These are phyloP conservation scores for Phaeodactylum tricornutum DNA, from an alignment of 108 stramenopile genomes.

Conservation along the genomic window DNA sequence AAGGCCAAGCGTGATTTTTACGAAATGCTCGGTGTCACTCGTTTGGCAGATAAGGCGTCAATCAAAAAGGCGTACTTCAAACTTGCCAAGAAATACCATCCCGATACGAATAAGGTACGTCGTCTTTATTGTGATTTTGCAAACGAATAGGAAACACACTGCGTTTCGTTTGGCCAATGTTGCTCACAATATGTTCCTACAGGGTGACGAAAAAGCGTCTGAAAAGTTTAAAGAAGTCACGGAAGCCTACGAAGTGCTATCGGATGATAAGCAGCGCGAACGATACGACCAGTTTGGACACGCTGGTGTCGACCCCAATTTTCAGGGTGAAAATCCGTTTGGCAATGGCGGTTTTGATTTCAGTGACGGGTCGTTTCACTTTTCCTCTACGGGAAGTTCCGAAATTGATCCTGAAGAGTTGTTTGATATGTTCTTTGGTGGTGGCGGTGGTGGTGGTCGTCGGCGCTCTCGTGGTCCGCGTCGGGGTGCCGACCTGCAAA, in stretches of 20 bases:
- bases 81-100: slow-evolving; percentile 94
- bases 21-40: slow-evolving; percentile 81
- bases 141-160: neutral
- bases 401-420: slow-evolving; percentile 85
- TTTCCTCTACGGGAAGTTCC: slow-evolving; percentile 19
- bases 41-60: slow-evolving; percentile 67
- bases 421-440: slow-evolving; percentile 81
- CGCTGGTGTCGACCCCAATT: slow-evolving; percentile 83
- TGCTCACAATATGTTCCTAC: neutral
- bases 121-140: neutral
- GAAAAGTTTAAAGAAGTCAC: slow-evolving; percentile 87
- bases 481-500: slow-evolving; percentile 83
- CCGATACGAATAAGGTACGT: slow-evolving; percentile 85
- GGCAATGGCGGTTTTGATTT: slow-evolving; percentile 51
- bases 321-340: slow-evolving; percentile 39
- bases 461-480: slow-evolving; percentile 63
- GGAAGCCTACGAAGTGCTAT: slow-evolving; percentile 93
- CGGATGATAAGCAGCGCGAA: slow-evolving; percentile 78
- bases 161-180: neutral
- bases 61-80: slow-evolving; percentile 89
- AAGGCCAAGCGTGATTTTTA: slow-evolving; percentile 87
- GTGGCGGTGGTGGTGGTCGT: slow-evolving; percentile 37
- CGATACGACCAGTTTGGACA: slow-evolving; percentile 89
- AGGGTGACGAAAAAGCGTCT: slow-evolving; percentile 54
- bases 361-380: slow-evolving; percentile 73